Base-by-base conservation (phyloP, 805 yeast species). In the Tetrapisispora namnaoensis region DNA sequence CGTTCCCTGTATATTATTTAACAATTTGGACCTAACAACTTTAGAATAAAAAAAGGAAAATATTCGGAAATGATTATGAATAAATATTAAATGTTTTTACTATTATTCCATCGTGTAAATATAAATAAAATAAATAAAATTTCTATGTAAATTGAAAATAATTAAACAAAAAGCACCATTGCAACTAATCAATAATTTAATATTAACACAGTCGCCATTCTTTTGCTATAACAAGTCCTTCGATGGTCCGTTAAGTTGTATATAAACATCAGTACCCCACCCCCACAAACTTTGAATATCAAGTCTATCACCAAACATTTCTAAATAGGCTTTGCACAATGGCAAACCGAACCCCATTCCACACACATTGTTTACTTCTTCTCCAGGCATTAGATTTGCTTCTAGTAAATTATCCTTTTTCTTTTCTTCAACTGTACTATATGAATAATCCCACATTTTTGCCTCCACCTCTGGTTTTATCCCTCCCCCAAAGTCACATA, bases 331-430 rank as follows among this genome's bases (percentile, higher is more conserved):
- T 56, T 79, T 70, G 51, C 90, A 85, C 53, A 91, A 70, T 7
- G 98, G 98, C 48, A 91, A 67, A 0, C 99, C 99, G 62, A 88
- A 91, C 0, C 98, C 98, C 86, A 93, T 85, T 0, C 99, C 99
- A 0, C 97, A 96, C 35, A 91, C 77, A 5, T 27, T 49, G 42
- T 73, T 72, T 1, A 86, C 83, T 1, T 83, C 83, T 22, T 75
- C 73, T 1, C 89, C 90, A 0, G 89, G 90, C 34, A 84, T 81
- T 28, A 77, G 77, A 57, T 84, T 83, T 50, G 64, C 73, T 55
- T 55, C 71, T 72, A 57, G 68, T 0, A 67, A 68, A 57, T 76
- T 76, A n/a, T 45, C 44, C 4, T 45, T 41, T 17, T 32, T 28
- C 64, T 44, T 80, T 81, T 50, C 49, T 24, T 51, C 53, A 2